phyloP scores from a whole-genome alignment of 176 grass and related monocot species.

The Avena sativa region DNA sequence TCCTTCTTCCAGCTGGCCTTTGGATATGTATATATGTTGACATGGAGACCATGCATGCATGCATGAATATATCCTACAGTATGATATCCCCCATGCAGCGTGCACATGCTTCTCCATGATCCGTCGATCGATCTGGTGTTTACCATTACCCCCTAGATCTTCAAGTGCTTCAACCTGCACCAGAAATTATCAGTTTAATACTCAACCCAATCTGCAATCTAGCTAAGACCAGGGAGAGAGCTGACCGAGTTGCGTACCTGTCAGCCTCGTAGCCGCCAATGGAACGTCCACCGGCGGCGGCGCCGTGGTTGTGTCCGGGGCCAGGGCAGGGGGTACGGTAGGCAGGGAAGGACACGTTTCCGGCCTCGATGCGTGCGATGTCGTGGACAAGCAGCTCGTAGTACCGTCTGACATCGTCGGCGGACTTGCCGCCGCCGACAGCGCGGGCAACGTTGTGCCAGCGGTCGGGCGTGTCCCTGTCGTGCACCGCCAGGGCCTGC shows the following conservation, averaged over 20 bases:
- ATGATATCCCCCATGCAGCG: background rate
- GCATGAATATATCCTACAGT: background rate
- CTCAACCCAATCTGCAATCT: background rate
- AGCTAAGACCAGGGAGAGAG: background rate
- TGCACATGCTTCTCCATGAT: slow-evolving; percentile 11
- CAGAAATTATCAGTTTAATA: background rate
- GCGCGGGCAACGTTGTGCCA: slow-evolving; percentile 79
- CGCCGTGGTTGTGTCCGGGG: background rate
- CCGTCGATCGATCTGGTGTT: background rate
- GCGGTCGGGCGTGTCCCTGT: slow-evolving; percentile 65
- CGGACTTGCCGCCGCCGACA: slow-evolving; percentile 77
- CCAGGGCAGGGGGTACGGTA: slow-evolving; percentile 44
- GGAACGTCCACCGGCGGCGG: slow-evolving; percentile 5
- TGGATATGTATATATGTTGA: background rate
- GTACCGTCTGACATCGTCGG: slow-evolving; percentile 65
- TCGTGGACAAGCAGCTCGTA: slow-evolving; percentile 67
- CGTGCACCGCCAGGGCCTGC: slow-evolving; percentile 74
- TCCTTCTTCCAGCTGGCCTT: slow-evolving; percentile 19
- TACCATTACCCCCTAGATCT: slow-evolving; percentile 35
- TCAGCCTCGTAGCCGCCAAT: slow-evolving; percentile 48
- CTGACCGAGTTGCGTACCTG: slow-evolving; percentile 32
- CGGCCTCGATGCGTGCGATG: slow-evolving; percentile 70
- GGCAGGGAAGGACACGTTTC: slow-evolving; percentile 62
- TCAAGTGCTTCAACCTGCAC: slow-evolving; percentile 66
- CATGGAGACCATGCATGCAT: slow-evolving; percentile 19